Evolutionary conservation across 2,329 filamentous ascomycete genomes (phyloP), one percentile per base, ranked within the genome.

Genomic region (Aspergillus texensis): DNA sequence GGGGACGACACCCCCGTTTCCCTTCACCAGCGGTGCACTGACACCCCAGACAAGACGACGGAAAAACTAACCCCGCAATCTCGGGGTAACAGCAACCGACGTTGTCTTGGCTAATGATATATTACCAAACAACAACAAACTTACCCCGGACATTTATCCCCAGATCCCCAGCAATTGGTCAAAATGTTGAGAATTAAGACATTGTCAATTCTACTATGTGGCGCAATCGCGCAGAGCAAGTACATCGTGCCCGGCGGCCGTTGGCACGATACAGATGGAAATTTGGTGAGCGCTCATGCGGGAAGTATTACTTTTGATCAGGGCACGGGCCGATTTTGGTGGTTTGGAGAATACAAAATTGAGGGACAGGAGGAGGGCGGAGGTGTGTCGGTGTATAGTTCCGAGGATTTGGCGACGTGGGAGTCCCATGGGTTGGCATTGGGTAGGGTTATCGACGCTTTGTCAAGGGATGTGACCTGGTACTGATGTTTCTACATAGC

Each of bases 301-400:
- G 87, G 87, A 1, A 83, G 82, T 14, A 78, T 89, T 8, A 82
- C 82, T 0, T 71, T 84, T 0, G 85, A 88, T 46, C 74, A 83
- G 45, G 79, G 81, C 6, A 81, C 81, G 0, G 83, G 83, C 19
- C 85, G 81, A 63, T 89, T 87, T 71, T 89, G 83, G 75, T 84
- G 82, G 80, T 89, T 88, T 61, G 87, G 87, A 41, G 87, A 89
- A 70, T 85, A 87, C 75, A 89, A 89, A 75, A 75, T 81, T 12
- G 73, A 88, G 67, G 85, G 82, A 0, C 84, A 86, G 65, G 80
- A 79, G 9, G 87, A 89, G 69, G 87, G 87, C 11, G 87, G 85
- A 0, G 87, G 87, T 21, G 76, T 89, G 0, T 84, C 84, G 0
- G 87, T 88, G 0, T 87, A 87, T 71, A 88, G 85, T 70, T 89